A percentile compares a stretch with the other conserved stretches of the same genome.
Evolutionary conservation across 2,329 filamentous ascomycete species (phyloP).

Genomic region (Ophiocordyceps camponoti-saundersi): DNA sequence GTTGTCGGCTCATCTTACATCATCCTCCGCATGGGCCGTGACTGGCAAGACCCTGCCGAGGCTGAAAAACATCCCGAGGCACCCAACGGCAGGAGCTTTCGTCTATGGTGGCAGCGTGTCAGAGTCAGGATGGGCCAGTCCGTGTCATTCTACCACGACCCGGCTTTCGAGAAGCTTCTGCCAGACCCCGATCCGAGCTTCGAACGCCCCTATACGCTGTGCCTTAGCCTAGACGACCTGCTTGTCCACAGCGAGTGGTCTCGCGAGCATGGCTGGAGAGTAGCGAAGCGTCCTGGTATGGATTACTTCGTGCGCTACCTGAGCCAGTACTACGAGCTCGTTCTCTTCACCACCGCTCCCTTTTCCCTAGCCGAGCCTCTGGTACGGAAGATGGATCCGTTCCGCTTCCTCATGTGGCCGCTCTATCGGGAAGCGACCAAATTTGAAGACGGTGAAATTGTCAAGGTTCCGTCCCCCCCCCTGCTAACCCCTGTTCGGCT

Average conservation of each 20-base stretch:
- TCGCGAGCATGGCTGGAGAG: conserved; percentile 83
- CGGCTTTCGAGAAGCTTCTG: conserved; percentile 82
- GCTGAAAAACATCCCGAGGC: conserved; percentile 50
- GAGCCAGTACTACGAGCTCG: conserved; percentile 94
- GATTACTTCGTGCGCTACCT: conserved; percentile 97
- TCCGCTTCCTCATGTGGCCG: conserved; percentile 87
- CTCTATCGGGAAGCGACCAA: conserved; percentile 93
- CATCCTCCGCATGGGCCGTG: conserved; percentile 63
- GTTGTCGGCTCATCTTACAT: conserved; percentile 38
- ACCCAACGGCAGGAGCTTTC: conserved; percentile 62
- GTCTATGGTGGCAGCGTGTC: conserved; percentile 65
- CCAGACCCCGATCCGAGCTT: conserved; percentile 66
- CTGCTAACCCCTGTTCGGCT: background rate
- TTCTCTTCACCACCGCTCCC: conserved; percentile 84
- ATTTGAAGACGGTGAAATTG: conserved; percentile 87
- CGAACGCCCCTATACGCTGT: conserved; percentile 79
- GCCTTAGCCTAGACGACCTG: conserved; percentile 83
- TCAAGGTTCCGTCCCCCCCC: conserved; percentile 48
- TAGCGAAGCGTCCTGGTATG: conserved; percentile 84
- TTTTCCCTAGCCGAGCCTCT: conserved; percentile 70
- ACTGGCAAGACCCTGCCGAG: conserved; percentile 76
- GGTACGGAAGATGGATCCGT: conserved; percentile 86
- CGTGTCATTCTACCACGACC: conserved; percentile 87
- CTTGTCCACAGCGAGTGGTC: conserved; percentile 91
- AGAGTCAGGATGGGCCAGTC: conserved; percentile 59